Percentiles rank a stretch among this genome's conserved stretches.
These are phyloP conservation scores for Bruguiera sexangula DNA, from an alignment of 345 rosid species.

Conservation along the genomic window DNA sequence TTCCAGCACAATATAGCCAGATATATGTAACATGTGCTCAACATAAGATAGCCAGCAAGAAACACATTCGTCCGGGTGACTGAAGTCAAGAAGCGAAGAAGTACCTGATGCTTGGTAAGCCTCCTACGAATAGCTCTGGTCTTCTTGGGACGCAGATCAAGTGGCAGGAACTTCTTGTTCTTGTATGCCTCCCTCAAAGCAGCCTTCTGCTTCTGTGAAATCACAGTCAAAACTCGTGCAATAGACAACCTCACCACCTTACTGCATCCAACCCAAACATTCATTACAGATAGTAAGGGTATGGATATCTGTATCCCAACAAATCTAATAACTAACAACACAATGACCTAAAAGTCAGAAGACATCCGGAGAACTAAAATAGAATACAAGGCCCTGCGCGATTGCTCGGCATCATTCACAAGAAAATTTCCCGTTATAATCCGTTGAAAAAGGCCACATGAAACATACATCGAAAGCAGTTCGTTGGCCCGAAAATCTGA, in stretches of 20 bases:
- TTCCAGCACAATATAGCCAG: too few relatives aligned
- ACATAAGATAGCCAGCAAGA: neutral
- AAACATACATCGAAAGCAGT: too few relatives aligned
- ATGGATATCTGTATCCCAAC: too few relatives aligned
- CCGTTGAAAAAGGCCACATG: too few relatives aligned
- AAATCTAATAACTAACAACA: too few relatives aligned
- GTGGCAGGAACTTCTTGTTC: constrained; percentile 77
- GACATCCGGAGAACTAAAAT: too few relatives aligned
- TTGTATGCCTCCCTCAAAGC: constrained; percentile 78
- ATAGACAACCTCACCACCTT: constrained; percentile 94
- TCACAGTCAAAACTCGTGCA: constrained; percentile 87
- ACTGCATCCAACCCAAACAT: constrained; percentile 33
- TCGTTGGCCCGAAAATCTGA: too few relatives aligned
- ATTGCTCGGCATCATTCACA: too few relatives aligned
- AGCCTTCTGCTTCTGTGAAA: constrained; percentile 85
- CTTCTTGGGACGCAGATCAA: constrained; percentile 95
- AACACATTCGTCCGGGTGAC: too few relatives aligned
- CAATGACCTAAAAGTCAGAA: neutral
- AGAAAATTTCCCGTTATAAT: too few relatives aligned
- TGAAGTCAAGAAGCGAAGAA: neutral
- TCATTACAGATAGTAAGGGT: neutral
- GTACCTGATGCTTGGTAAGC: constrained; percentile 92
- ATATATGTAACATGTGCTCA: too few relatives aligned
- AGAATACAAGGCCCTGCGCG: too few relatives aligned
- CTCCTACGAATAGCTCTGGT: constrained; percentile 88